Evolutionary conservation across 768 basidiomycete genomes (phyloP).

Genomic region (Lactarius vividus): DNA sequence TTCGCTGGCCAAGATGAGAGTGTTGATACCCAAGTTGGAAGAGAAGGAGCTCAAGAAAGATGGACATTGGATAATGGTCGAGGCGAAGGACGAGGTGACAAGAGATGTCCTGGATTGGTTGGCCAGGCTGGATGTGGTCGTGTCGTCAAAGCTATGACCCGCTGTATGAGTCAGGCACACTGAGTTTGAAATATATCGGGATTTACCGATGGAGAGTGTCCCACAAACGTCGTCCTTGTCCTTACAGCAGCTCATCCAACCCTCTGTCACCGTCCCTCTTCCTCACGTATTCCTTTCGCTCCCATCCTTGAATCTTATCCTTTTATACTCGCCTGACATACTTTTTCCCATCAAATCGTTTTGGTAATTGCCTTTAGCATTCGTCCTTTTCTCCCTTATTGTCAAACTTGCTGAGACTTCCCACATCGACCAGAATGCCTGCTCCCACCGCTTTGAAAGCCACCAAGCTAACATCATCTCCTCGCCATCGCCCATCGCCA

Average conservation of each 20-base stretch:
- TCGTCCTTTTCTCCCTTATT: neutral
- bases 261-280: slow-evolving; percentile 8
- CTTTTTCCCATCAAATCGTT: neutral
- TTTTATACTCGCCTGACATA: neutral
- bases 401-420: neutral
- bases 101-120: slow-evolving; percentile 14
- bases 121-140: neutral
- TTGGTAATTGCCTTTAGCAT: slow-evolving; percentile 1
- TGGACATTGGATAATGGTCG: slow-evolving; percentile 21
- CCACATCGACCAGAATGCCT: slow-evolving; percentile 25
- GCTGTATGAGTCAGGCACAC: neutral
- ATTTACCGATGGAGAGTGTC: neutral
- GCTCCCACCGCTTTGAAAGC: slow-evolving; percentile 18
- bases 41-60: neutral
- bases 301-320: neutral
- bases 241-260: slow-evolving; percentile 6
- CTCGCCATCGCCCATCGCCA: slow-evolving; percentile 17
- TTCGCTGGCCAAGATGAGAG: neutral
- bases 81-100: slow-evolving; percentile 13
- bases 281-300: neutral
- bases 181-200: slow-evolving; percentile 18
- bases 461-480: slow-evolving; percentile 9
- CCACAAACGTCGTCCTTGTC: neutral
- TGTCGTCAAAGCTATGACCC: neutral
- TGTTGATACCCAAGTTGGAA: neutral